Conservation (phyloP, 73 alveolate species). For the Uronychia setigera region DNA sequence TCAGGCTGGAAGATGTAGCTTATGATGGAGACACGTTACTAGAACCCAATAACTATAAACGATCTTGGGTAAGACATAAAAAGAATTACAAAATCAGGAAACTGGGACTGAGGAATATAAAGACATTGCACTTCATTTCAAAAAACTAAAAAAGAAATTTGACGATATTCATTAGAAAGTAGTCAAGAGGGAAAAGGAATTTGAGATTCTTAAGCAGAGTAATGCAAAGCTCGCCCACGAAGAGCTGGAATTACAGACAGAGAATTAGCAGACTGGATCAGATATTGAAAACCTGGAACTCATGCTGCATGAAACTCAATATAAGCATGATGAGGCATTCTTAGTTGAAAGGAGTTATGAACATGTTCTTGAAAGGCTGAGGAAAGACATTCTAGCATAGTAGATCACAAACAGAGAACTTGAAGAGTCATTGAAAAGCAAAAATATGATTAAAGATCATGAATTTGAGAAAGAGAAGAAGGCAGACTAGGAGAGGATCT, state of each 20-base stretch:
- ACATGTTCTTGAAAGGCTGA: conserved; percentile 15
- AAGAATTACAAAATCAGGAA: too few relatives aligned
- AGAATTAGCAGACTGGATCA: not conserved
- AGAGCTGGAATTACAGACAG: conserved; percentile 4
- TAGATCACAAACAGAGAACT: not conserved
- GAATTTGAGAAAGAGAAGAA: not conserved
- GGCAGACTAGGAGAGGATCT: not conserved
- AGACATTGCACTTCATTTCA: conserved; percentile 33
- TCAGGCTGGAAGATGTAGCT: too few relatives aligned
- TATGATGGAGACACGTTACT: too few relatives aligned
- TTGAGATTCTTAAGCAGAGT: conserved; percentile 2
- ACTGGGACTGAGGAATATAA: conserved; percentile 45
- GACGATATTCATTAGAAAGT: conserved; percentile 34
- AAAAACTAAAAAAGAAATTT: conserved; percentile 39
- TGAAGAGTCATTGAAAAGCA: not conserved
- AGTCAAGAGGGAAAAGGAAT: conserved; percentile 23
- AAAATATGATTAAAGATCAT: not conserved
- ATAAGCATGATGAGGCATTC: conserved; percentile 11
- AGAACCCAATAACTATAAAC: too few relatives aligned
- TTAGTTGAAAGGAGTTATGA: not conserved
- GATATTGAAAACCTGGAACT: conserved; percentile 1
- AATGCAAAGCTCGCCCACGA: not conserved
- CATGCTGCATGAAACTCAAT: not conserved
- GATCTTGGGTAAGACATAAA: too few relatives aligned
- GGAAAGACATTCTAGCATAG: not conserved